Percentiles rank a stretch among this genome's conserved stretches.
These are phyloP conservation scores for Acanthamoeba royreba DNA, from an alignment of 208 protist species.

Conservation along the genomic window DNA sequence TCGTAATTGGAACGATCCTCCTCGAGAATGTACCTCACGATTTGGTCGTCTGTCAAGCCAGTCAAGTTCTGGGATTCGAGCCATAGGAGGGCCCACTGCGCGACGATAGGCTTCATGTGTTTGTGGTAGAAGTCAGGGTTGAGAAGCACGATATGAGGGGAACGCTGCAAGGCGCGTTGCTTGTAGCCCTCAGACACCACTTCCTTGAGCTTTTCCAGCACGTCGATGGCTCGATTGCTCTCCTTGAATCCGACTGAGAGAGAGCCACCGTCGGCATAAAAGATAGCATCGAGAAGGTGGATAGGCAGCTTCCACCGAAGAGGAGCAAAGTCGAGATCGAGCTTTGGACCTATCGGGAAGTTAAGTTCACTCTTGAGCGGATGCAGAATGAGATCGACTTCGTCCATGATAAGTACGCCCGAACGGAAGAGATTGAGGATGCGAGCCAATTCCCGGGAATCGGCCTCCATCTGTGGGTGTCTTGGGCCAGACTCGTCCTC, in stretches of 20 bases:
- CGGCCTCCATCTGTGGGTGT: neutral
- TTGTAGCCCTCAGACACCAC: slow-evolving; percentile 71
- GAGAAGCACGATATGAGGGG: slow-evolving; percentile 89
- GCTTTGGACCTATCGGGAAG: slow-evolving; percentile 90
- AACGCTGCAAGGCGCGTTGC: slow-evolving; percentile 77
- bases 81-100: slow-evolving; percentile 88
- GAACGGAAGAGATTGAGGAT: slow-evolving; percentile 85
- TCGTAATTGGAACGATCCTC: neutral
- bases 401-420: slow-evolving; percentile 86
- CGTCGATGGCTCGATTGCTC: neutral
- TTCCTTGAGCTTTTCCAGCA: neutral
- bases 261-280: slow-evolving; percentile 73
- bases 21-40: neutral
- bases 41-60: slow-evolving; percentile 27
- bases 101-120: slow-evolving; percentile 82
- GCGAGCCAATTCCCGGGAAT: slow-evolving; percentile 57
- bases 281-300: slow-evolving; percentile 89
- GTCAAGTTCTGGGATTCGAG: slow-evolving; percentile 60
- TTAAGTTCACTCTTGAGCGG: slow-evolving; percentile 93
- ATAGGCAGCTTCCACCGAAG: slow-evolving; percentile 90
- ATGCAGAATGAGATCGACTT: slow-evolving; percentile 92
- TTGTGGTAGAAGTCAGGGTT: slow-evolving; percentile 84
- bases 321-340: slow-evolving; percentile 86
- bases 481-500: slow-evolving; percentile 52
- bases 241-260: neutral